phyloP scores from a whole-genome alignment of 1,284 basidiomycete genomes.

The Malassezia sympodialis region DNA sequence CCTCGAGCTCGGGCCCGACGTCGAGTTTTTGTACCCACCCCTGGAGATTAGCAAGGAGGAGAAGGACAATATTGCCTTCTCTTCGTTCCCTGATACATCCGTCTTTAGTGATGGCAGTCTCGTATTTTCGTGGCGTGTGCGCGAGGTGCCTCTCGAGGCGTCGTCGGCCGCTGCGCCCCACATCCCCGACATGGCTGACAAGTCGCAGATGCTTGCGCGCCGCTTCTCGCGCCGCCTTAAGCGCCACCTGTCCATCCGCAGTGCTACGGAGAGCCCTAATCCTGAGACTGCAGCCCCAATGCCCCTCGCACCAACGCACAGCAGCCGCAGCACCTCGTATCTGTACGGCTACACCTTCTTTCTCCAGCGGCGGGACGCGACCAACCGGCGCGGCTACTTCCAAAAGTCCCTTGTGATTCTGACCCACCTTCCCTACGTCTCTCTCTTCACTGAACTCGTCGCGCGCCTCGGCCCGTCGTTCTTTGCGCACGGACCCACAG shows the following conservation, averaged over 20 bases:
- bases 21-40: slow-evolving; percentile 63
- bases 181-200: slow-evolving; percentile 21
- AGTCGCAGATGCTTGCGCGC: not conserved
- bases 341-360: slow-evolving; percentile 47
- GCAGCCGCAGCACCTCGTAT: slow-evolving; percentile 38
- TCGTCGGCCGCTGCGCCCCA: slow-evolving; percentile 24
- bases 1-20: slow-evolving; percentile 61
- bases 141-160: slow-evolving; percentile 38
- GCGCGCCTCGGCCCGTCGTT: slow-evolving; percentile 57
- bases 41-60: slow-evolving; percentile 59
- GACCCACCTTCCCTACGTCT: slow-evolving; percentile 70
- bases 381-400: slow-evolving; percentile 42
- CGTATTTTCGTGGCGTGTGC: slow-evolving; percentile 42
- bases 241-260: not conserved
- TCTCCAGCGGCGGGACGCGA: slow-evolving; percentile 37
- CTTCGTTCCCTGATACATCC: slow-evolving; percentile 77
- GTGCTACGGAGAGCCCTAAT: not conserved
- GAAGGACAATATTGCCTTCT: slow-evolving; percentile 81
- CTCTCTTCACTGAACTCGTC: slow-evolving; percentile 65
- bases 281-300: not conserved
- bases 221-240: not conserved
- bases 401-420: slow-evolving; percentile 73
- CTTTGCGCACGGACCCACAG: slow-evolving; percentile 40
- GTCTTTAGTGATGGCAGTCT: slow-evolving; percentile 42
- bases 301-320: not conserved